These are phyloP conservation scores for Zasmidium cellare DNA, from an alignment of 2,329 filamentous ascomycete species.

Conservation along the genomic window DNA sequence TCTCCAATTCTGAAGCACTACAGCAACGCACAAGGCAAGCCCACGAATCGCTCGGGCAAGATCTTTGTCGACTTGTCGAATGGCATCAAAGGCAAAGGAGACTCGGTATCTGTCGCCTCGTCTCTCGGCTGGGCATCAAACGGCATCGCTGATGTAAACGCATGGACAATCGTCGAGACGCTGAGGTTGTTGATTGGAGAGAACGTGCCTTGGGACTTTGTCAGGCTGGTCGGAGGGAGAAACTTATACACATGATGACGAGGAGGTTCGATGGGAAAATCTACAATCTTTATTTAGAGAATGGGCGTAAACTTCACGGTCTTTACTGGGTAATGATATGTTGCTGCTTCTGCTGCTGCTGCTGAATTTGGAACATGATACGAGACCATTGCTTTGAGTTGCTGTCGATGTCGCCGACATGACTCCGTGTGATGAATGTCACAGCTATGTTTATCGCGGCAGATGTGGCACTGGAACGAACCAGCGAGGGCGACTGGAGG, in stretches of 20 bases:
- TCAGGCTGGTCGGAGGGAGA: slow-evolving; percentile 67
- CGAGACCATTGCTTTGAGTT: neutral
- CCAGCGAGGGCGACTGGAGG: neutral
- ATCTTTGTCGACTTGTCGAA: slow-evolving; percentile 81
- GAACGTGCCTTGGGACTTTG: slow-evolving; percentile 81
- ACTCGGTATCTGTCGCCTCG: slow-evolving; percentile 69
- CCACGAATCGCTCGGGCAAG: slow-evolving; percentile 48
- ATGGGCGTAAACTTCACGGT: neutral
- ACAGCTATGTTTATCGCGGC: neutral
- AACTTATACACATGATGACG: slow-evolving; percentile 47
- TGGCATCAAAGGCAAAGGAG: slow-evolving; percentile 61
- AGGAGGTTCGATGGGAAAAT: neutral
- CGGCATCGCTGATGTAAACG: slow-evolving; percentile 74
- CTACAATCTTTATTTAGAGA: slow-evolving; percentile 1
- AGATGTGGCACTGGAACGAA: neutral
- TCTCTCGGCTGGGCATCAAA: slow-evolving; percentile 78
- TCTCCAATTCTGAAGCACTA: slow-evolving; percentile 76
- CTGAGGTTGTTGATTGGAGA: slow-evolving; percentile 76
- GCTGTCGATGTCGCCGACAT: no score
- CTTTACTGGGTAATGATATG: neutral
- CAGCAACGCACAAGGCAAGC: slow-evolving; percentile 38
- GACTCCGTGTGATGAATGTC: no score
- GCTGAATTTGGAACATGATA: neutral
- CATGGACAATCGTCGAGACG: slow-evolving; percentile 82
- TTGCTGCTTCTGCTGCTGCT: no score